These are phyloP conservation scores for Davidsoniella eucalypti DNA, from an alignment of 2,329 filamentous ascomycete species.

Conservation along the genomic window DNA sequence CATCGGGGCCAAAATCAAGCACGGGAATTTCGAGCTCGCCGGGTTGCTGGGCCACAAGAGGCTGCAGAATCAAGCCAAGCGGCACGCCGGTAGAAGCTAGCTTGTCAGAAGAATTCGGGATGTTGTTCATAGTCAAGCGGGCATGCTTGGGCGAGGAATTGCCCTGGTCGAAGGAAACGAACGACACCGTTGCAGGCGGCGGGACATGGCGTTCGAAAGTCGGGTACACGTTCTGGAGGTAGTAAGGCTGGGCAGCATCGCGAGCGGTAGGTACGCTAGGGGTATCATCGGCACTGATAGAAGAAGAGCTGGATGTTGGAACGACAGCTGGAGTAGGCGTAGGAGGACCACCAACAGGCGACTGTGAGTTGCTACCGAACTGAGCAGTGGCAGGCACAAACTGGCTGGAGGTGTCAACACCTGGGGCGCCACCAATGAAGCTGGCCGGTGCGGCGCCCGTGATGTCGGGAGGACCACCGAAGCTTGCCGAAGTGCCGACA, in stretches of 20 bases:
- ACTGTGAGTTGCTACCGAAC: constrained; percentile 18
- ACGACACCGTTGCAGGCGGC: constrained; percentile 74
- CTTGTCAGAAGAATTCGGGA: constrained; percentile 68
- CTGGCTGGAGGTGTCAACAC: constrained; percentile 17
- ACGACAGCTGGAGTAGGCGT: constrained; percentile 17
- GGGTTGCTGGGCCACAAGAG: constrained; percentile 63
- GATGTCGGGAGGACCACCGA: constrained; percentile 45
- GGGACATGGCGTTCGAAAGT: constrained; percentile 91
- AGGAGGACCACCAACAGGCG: constrained; percentile 18
- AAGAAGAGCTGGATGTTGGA: constrained; percentile 21
- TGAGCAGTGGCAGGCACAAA: constrained; percentile 19
- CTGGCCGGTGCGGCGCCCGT: constrained; percentile 19
- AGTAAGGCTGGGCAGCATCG: constrained; percentile 69
- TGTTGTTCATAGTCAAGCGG: constrained; percentile 81
- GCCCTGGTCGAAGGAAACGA: constrained; percentile 88
- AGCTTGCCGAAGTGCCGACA: constrained; percentile 48
- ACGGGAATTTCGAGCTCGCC: constrained; percentile 82
- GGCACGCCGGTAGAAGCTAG: constrained; percentile 68
- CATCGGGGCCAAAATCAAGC: constrained; percentile 81
- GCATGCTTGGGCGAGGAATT: constrained; percentile 92
- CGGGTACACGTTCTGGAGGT: constrained; percentile 74
- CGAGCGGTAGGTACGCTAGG: constrained; percentile 78
- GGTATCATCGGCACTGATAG: constrained; percentile 80
- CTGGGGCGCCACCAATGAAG: constrained; percentile 5
- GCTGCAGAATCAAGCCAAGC: constrained; percentile 76